Conservation (phyloP, 176 grass and related monocot genomes). For the Dactylis glomerata region DNA sequence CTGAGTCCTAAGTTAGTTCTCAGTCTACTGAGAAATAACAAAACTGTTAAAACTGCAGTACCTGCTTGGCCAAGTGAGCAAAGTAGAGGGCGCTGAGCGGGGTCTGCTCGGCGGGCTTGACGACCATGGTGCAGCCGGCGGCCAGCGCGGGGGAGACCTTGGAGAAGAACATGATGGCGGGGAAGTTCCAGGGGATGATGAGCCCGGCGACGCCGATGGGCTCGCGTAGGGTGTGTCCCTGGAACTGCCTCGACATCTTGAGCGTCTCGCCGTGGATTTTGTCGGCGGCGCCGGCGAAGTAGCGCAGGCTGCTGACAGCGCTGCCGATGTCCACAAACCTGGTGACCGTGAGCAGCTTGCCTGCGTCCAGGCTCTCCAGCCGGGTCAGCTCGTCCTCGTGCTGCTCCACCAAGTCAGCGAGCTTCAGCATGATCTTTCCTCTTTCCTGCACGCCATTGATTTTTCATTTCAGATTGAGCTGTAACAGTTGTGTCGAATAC, state of each 20-base stretch:
- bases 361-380: conserved; percentile 61
- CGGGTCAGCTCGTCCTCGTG: conserved; percentile 41
- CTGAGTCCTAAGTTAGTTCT: too few relatives aligned
- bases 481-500: neutral
- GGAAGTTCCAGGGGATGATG: conserved; percentile 62
- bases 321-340: conserved; percentile 38
- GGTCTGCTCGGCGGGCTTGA: conserved; percentile 59
- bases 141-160: conserved; percentile 50
- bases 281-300: conserved; percentile 75
- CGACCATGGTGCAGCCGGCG: conserved; percentile 55
- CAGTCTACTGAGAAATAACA: too few relatives aligned
- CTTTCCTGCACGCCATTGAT: conserved; percentile 33
- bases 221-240: conserved; percentile 49
- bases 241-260: conserved; percentile 41
- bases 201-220: conserved; percentile 52
- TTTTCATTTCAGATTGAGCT: neutral
- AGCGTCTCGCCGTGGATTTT: conserved; percentile 93
- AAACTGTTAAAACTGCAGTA: too few relatives aligned
- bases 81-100: conserved; percentile 41
- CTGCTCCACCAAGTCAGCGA: conserved; percentile 52
- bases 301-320: conserved; percentile 27
- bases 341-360: conserved; percentile 37
- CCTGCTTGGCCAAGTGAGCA: conserved; percentile 40
- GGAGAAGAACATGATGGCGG: conserved; percentile 44
- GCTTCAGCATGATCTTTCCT: conserved; percentile 45